phyloP scores from a whole-genome alignment of 306 rosid genomes.

The Lathyrus tuberosus region DNA sequence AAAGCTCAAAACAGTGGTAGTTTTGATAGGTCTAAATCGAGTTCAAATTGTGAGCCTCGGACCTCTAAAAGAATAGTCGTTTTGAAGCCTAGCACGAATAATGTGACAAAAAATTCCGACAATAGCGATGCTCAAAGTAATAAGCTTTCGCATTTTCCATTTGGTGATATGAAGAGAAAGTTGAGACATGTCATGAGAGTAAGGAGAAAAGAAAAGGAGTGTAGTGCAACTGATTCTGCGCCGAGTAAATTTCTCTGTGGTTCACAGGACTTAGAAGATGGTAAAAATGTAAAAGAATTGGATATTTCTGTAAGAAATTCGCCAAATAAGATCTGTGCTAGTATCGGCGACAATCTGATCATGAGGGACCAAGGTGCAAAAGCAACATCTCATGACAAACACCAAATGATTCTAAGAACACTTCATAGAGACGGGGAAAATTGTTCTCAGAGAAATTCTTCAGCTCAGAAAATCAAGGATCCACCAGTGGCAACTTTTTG shows the following conservation, averaged over 20 bases:
- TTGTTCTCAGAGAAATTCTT: neutral
- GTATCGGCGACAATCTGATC: neutral
- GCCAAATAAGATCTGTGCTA: neutral
- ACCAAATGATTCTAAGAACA: neutral
- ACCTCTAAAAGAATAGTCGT: conserved; percentile 52
- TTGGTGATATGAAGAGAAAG: conserved; percentile 58
- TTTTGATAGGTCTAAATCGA: conserved; percentile 35
- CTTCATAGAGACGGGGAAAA: conserved; percentile 39
- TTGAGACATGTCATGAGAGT: conserved; percentile 53
- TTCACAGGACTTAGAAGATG: conserved; percentile 42
- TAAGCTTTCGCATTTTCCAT: conserved; percentile 42
- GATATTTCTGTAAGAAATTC: conserved; percentile 43
- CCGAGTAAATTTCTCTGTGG: conserved; percentile 25
- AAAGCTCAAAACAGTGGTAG: conserved; percentile 36
- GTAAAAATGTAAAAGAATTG: conserved; percentile 37
- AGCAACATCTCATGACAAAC: neutral
- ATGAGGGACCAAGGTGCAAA: neutral
- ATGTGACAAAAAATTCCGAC: conserved; percentile 37
- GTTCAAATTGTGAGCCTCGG: conserved; percentile 35
- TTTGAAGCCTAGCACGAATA: conserved; percentile 49
- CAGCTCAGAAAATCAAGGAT: conserved; percentile 1
- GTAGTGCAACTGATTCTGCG: conserved; percentile 32
- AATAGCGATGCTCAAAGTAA: conserved; percentile 7
- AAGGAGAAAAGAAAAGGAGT: conserved; percentile 51
- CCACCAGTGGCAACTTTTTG: neutral